These are phyloP conservation scores for Brasilioporus rufonigricans DNA, from an alignment of 768 basidiomycete genomes.

Conservation along the genomic window DNA sequence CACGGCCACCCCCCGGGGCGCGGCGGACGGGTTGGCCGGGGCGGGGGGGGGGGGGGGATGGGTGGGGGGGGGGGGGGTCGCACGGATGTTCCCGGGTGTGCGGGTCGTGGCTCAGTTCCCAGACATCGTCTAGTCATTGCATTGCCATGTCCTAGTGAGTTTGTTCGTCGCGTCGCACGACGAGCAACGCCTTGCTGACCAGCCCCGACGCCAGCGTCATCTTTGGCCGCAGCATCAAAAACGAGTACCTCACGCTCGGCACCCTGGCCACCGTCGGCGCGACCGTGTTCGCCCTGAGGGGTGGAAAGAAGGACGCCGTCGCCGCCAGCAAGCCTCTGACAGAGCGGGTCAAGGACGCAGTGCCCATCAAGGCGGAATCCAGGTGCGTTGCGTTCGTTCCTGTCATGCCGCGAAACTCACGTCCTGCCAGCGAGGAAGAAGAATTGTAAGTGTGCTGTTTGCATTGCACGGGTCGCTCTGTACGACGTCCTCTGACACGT, in stretches of 20 bases:
- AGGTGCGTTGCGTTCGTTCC: slow-evolving; percentile 48
- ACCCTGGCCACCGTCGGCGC: slow-evolving; percentile 59
- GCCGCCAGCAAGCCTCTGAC: slow-evolving; percentile 42
- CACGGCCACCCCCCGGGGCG: too few relatives aligned
- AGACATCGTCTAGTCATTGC: too few relatives aligned
- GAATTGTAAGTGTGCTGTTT: slow-evolving; percentile 60
- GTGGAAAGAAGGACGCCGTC: slow-evolving; percentile 49
- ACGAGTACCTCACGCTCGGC: slow-evolving; percentile 74
- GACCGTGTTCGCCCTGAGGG: slow-evolving; percentile 51
- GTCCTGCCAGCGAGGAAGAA: slow-evolving; percentile 67
- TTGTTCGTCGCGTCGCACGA: neutral
- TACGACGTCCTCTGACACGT: slow-evolving; percentile 38
- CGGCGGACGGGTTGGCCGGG: slow-evolving; percentile 49
- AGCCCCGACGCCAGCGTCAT: slow-evolving; percentile 51
- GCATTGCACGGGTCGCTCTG: slow-evolving; percentile 14
- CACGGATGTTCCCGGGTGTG: neutral
- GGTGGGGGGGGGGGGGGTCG: slow-evolving; percentile 18
- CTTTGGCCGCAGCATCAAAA: slow-evolving; percentile 76
- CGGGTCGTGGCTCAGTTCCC: too few relatives aligned
- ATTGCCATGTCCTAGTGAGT: slow-evolving; percentile 52
- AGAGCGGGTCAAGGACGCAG: slow-evolving; percentile 59
- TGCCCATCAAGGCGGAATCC: slow-evolving; percentile 64
- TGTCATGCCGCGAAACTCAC: slow-evolving; percentile 4
- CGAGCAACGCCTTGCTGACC: slow-evolving; percentile 5
- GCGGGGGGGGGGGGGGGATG: too few relatives aligned